phyloP scores from a whole-genome alignment of 2,329 filamentous ascomycete species.

The Teratosphaeria nubilosa region DNA sequence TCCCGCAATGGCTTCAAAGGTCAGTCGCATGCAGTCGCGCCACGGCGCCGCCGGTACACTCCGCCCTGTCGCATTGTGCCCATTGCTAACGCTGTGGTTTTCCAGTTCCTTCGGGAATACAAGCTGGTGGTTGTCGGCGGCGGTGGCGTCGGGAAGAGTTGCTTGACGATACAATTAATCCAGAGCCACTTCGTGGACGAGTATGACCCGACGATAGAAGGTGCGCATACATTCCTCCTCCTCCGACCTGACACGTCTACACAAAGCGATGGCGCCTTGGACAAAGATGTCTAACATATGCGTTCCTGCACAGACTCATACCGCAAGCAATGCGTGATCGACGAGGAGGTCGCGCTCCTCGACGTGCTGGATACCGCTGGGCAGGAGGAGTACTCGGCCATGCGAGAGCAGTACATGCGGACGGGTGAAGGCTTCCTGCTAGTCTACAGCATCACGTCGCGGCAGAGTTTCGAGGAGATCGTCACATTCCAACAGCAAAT shows the following conservation, averaged over 20 bases:
- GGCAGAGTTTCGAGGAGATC: conserved; percentile 97
- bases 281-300: background rate
- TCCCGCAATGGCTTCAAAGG: conserved; percentile 25
- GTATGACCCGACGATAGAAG: conserved; percentile 99
- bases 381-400: conserved; percentile 97
- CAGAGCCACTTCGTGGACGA: conserved; percentile 96
- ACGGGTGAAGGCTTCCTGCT: conserved; percentile 96
- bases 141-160: conserved; percentile 98
- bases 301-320: conserved; percentile 65
- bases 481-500: conserved; percentile 99
- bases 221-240: conserved; percentile 40
- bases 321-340: conserved; percentile 98
- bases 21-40: conserved; percentile 13
- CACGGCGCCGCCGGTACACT: background rate
- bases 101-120: conserved; percentile 44
- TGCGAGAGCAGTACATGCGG: conserved; percentile 99
- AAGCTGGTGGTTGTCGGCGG: conserved; percentile 84
- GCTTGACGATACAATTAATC: conserved; percentile 81
- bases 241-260: background rate
- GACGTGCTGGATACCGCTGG: conserved; percentile 97
- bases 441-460: conserved; percentile 95
- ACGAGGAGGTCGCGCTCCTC: conserved; percentile 93
- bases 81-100: conserved; percentile 6
- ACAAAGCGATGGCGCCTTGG: background rate
- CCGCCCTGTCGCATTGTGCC: background rate